These are phyloP conservation scores for Hanseniaspora valbyensis DNA, from an alignment of 805 yeast species.

Conservation along the genomic window DNA sequence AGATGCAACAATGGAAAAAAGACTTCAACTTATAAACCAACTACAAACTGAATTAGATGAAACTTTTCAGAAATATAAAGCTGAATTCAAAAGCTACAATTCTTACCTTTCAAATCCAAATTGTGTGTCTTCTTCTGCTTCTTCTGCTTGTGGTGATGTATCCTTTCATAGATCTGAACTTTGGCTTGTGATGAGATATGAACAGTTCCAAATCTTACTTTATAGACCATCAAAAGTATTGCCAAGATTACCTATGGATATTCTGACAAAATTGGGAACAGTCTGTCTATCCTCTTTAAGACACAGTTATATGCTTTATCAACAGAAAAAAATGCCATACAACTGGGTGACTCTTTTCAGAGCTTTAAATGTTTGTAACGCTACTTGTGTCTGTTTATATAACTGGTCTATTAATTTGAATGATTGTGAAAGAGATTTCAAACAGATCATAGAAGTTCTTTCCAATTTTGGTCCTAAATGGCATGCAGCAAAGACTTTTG, in stretches of 20 bases:
- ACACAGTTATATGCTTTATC: slow-evolving; percentile 37
- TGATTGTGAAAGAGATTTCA: slow-evolving; percentile 38
- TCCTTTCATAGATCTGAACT: slow-evolving; percentile 30
- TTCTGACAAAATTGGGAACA: slow-evolving; percentile 35
- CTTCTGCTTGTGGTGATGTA: slow-evolving; percentile 20
- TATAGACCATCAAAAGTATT: slow-evolving; percentile 42
- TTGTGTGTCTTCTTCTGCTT: no score
- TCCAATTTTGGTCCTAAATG: slow-evolving; percentile 38
- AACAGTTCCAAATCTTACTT: slow-evolving; percentile 36
- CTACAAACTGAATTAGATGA: slow-evolving; percentile 30
- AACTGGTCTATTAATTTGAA: slow-evolving; percentile 38
- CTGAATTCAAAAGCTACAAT: slow-evolving; percentile 22
- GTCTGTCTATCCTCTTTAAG: slow-evolving; percentile 38
- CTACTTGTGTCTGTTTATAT: slow-evolving; percentile 37
- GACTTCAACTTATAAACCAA: slow-evolving; percentile 26
- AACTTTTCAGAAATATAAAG: slow-evolving; percentile 23
- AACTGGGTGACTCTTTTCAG: slow-evolving; percentile 42
- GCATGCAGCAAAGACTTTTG: slow-evolving; percentile 37
- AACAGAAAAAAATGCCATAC: slow-evolving; percentile 35
- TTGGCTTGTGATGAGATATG: slow-evolving; percentile 34
- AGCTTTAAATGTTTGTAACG: slow-evolving; percentile 38
- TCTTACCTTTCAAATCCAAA: no score
- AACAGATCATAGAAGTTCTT: slow-evolving; percentile 37
- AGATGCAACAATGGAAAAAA: slow-evolving; percentile 26
- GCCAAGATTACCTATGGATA: slow-evolving; percentile 35